Base-by-base conservation (phyloP, 208 protist species). In the Crithidia expoeki region DNA sequence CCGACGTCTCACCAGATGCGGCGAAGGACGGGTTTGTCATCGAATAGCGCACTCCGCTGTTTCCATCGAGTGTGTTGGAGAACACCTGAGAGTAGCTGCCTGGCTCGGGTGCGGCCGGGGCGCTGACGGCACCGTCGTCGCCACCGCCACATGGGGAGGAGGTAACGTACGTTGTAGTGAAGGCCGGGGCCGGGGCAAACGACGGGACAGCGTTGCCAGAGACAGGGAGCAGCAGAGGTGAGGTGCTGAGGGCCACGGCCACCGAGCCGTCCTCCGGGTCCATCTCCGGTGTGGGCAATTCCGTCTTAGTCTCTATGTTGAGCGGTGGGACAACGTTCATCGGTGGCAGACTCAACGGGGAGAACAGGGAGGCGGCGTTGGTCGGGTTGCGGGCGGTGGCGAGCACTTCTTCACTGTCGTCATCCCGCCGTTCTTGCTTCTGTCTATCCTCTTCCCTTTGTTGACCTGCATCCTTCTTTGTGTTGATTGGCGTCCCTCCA, bases 1-100 rank as follows among this genome's bases (percentile, higher is more conserved):
- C n/a, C 19, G 55, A 44, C 46, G 36, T 32, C 30, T 27, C 56
- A 7, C 27, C 44, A 14, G 30, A 32, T 3, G 40, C 52, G 21
- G 63, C 63, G 11, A 70, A 70, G 21, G 71, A 70, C 28, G 49
- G 63, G 49, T 52, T 76, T 10, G 71, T 70, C 16, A 71, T 69
- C 47, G 71, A 67, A 47, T 59, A 59, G 38, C 63, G 71, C 47
- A 60, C 57, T 3, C 56, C 63, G 23, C 38, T 60, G 40, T 23
- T 33, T 10, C 33, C 27, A 33, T 49, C 56, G 23, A 19, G 3
- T 0, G 42, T 33, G 16, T 57, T 33, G 16, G 53, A 44, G 6
- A 44, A 46, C 23, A 32, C 30, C 53, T 59, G 33, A 5, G 33
- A 59, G 33, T 2, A 16, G n/a, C 11, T 47, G 33, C 2, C 33